Conservation (phyloP, 306 rosid species). For the Quercus wislizeni region DNA sequence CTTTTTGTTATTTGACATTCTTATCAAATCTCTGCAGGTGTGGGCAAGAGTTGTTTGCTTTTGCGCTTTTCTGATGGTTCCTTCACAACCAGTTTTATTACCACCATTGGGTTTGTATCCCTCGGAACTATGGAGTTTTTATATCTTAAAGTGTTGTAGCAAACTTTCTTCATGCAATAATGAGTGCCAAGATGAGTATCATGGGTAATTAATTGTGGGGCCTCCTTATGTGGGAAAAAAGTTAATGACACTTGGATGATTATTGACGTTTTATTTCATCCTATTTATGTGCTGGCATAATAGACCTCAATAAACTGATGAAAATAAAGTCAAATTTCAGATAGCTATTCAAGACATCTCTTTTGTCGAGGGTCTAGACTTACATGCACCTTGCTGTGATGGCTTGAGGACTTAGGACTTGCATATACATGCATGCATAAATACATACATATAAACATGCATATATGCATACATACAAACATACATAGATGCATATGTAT, state of each 20-base stretch:
- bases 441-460: too few relatives aligned
- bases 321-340: slow-evolving; percentile 6
- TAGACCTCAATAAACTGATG: neutral
- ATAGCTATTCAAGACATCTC: slow-evolving; percentile 3
- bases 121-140: slow-evolving; percentile 2
- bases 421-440: neutral
- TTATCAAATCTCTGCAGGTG: slow-evolving; percentile 48
- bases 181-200: slow-evolving; percentile 1
- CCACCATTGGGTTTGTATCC: slow-evolving; percentile 77
- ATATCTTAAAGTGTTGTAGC: slow-evolving; percentile 7
- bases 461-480: neutral
- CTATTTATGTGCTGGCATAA: slow-evolving; percentile 9
- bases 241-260: neutral
- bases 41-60: slow-evolving; percentile 85
- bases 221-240: neutral
- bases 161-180: neutral
- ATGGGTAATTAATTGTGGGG: neutral
- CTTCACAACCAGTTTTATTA: slow-evolving; percentile 77
- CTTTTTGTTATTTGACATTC: slow-evolving; percentile 5
- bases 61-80: slow-evolving; percentile 89
- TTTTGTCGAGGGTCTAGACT: neutral
- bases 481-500: neutral
- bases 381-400: neutral
- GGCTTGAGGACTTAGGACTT: neutral
- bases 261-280: slow-evolving; percentile 8